Percentiles rank a stretch among this genome's conserved stretches.
These are phyloP conservation scores for Brettanomyces sp. DNA, from an alignment of 805 yeast species.

Conservation along the genomic window DNA sequence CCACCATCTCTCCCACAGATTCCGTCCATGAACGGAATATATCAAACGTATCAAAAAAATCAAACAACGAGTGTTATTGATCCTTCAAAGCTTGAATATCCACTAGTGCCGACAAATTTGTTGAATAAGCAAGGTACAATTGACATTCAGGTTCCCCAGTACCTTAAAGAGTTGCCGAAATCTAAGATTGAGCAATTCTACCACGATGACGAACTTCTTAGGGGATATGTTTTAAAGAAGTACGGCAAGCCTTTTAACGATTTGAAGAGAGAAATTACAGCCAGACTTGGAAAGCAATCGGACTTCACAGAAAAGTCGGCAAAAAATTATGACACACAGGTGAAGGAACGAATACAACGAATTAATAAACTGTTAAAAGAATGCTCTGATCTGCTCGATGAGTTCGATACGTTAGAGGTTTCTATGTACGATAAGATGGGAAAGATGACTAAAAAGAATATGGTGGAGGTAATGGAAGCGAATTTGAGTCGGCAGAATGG, in stretches of 20 bases:
- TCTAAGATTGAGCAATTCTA: conserved; percentile 13
- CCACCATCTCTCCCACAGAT: neutral
- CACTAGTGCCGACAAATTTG: conserved; percentile 13
- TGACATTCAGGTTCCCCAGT: conserved; percentile 10
- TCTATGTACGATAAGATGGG: conserved; percentile 22
- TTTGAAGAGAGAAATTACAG: conserved; percentile 13
- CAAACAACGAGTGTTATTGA: neutral
- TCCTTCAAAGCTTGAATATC: conserved; percentile 12
- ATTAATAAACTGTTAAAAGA: conserved; percentile 17
- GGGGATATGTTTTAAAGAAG: conserved; percentile 11
- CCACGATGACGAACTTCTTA: conserved; percentile 8
- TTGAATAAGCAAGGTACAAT: neutral
- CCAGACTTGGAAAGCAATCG: conserved; percentile 30
- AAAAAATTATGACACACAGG: conserved; percentile 13
- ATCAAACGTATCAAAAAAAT: no score
- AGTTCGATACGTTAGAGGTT: conserved; percentile 16
- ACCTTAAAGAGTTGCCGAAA: conserved; percentile 15
- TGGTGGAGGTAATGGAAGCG: conserved; percentile 24
- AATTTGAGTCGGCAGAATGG: conserved; percentile 22
- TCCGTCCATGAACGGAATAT: neutral
- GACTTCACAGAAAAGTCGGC: conserved; percentile 25
- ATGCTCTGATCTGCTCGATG: conserved; percentile 12
- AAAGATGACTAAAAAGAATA: conserved; percentile 26
- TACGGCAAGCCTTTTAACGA: conserved; percentile 8
- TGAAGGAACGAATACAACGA: conserved; percentile 11